Base-by-base conservation (phyloP, 371 early-diverging fungal species). In the Mortierella sp. region DNA sequence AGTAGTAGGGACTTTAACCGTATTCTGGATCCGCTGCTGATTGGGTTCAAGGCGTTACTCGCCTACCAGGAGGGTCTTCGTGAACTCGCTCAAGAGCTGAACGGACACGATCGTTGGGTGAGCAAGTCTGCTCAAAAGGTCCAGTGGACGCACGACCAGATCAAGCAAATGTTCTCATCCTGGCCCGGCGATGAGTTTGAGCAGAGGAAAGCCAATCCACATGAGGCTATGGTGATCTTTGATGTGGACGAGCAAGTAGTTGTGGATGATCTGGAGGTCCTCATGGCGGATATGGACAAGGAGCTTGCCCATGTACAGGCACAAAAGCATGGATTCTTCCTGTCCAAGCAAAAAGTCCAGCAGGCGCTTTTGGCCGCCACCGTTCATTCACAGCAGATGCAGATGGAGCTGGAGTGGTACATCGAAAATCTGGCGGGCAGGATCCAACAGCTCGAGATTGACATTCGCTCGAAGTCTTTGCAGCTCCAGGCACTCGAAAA, bases 171-270 rank as follows among this genome's bases (percentile, higher is more conserved):
- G 78, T 76, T 76, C 37, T 51, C 50, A n/a, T 61, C 70, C 15
- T 76, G 78, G 78, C 78, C 78, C 15, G 66, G 65, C 9, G 61
- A 70, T 47, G 78, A 64, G 41, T 41, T 65, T n/a, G 78, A 76
- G 42, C 63, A 68, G 57, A 48, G 61, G 57, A 56, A 51, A 44
- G 31, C 23, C 28, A 60, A 63, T 2, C 34, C 28, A 17, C 52
- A 62, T 21, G 70, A 65, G 28, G 31, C 57, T 0, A 75, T 75
- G 78, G 70, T 76, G 30, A 39, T 76, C 39, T 76, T 70, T 65
- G 78, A 76, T 46, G 78, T 76, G 32, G 65, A 76, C 26, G 78
- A 70, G 34, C 65, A 69, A 17, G 61, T 76, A 2, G 50, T 70
- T 34, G 78, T 76, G 1, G 78, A 76, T 19, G 78, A 76, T 2